Base-by-base conservation (phyloP, 1,284 basidiomycete species). In the Ustanciosporium gigantosporum region DNA sequence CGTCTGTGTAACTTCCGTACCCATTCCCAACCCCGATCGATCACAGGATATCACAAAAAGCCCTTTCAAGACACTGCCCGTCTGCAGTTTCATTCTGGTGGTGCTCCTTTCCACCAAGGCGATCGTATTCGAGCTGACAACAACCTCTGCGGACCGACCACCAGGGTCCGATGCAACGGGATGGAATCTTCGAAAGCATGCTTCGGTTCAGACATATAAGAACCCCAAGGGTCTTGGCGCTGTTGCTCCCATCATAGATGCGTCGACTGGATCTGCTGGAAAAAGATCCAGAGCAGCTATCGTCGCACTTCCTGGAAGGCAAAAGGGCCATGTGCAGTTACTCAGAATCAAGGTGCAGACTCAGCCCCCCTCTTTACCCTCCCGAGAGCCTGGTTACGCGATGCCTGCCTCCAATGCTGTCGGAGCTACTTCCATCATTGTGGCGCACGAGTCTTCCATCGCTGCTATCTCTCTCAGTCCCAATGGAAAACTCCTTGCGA, bases 321-420 rank as follows among this genome's bases (percentile, higher is more conserved):
- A 74, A 27, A 61, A 58, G 34, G 71, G 71, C 0, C 71, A 72
- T 29, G 66, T 74, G 3, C 71, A 74, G 50, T 47, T 73, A 9
- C 24, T 70, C 14, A 35, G 38, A 11, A 27, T 71, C 23, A 34
- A 41, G 15, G n/a, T n/a, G n/a, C 9, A 34, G 16, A 9, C 32
- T 9, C 9, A 34, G 32, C 32, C 32, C 8, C 32, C 8, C 8
- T 16, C 9, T 19, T 34, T 9, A 9, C 9, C 8, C 15, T 19
- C 32, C 8, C 27, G 27, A 9, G 11, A 9, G 9, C 32, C 32
- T 11, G 14, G 9, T 9, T 9, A 19, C 11, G 11, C 11, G 9
- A 29, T 11, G n/a, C n/a, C n/a, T 9, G 11, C n/a, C 27, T 29
- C 27, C 5, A 8, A 20, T 34, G 23, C 8, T 6, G 20, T 4